Evolutionary conservation across 306 rosid genomes (phyloP).

Genomic region (Parietaria judaica): DNA sequence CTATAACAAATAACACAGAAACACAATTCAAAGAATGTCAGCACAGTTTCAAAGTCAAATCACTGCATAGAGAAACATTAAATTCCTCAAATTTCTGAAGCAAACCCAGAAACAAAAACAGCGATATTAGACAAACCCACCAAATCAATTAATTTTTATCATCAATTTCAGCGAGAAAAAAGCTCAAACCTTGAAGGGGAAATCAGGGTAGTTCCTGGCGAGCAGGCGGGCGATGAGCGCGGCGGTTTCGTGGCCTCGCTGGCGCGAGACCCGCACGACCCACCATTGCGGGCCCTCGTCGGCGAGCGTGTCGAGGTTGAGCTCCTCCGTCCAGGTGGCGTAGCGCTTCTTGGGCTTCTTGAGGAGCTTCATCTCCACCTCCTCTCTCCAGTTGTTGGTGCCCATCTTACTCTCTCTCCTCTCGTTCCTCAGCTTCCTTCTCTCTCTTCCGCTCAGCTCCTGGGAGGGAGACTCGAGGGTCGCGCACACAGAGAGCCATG

Average conservation of each 20-base stretch:
- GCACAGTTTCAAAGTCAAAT: no score
- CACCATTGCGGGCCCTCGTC: slow-evolving; percentile 82
- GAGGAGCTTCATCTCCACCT: slow-evolving; percentile 62
- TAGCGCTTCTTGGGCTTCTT: slow-evolving; percentile 63
- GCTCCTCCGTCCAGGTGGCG: slow-evolving; percentile 60
- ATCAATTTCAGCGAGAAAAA: background rate
- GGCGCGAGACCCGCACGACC: slow-evolving; percentile 52
- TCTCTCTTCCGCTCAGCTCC: slow-evolving; percentile 52
- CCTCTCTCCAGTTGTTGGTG: slow-evolving; percentile 60
- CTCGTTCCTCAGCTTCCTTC: slow-evolving; percentile 62
- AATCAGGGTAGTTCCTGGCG: slow-evolving; percentile 45
- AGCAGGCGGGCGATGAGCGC: slow-evolving; percentile 59
- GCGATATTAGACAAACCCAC: no score
- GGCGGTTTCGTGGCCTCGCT: slow-evolving; percentile 41
- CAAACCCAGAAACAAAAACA: slow-evolving; percentile 3
- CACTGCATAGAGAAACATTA: no score
- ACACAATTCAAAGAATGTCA: no score
- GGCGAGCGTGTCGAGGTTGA: slow-evolving; percentile 63
- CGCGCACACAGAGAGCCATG: slow-evolving; percentile 35
- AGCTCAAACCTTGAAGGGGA: slow-evolving; percentile 46
- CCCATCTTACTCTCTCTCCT: slow-evolving; percentile 51
- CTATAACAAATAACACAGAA: no score
- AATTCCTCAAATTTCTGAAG: background rate
- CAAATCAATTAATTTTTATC: no score
- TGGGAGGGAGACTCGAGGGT: slow-evolving; percentile 27